Percentiles rank a stretch among this genome's conserved stretches.
phyloP scores from a whole-genome alignment of 495 filamentous ascomycete species.

The Recurvomyces mirabilis region DNA sequence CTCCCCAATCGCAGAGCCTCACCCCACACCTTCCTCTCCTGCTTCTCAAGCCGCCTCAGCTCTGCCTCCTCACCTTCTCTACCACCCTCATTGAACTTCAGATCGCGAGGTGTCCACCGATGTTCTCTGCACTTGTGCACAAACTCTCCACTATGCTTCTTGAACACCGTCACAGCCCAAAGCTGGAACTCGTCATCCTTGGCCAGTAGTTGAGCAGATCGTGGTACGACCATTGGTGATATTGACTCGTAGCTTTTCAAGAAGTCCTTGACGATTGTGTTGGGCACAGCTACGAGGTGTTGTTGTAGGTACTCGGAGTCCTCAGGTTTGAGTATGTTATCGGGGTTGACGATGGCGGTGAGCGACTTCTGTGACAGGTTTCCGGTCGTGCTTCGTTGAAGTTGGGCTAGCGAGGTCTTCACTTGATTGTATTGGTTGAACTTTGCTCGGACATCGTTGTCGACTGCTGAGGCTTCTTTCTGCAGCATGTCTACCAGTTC shows the following conservation, averaged over 20 bases:
- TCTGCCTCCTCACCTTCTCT: constrained; percentile 78
- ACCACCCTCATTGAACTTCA: constrained; percentile 81
- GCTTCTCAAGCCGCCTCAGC: constrained; percentile 61
- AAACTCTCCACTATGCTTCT: constrained; percentile 78
- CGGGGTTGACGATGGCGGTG: constrained; percentile 69
- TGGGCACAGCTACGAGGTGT: constrained; percentile 80
- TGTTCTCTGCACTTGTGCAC: constrained; percentile 78
- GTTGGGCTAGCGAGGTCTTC: constrained; percentile 65
- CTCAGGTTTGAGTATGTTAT: constrained; percentile 60
- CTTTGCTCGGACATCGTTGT: constrained; percentile 89
- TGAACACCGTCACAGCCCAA: constrained; percentile 83
- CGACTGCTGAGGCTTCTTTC: constrained; percentile 47
- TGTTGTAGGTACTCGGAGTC: constrained; percentile 89
- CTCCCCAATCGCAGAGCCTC: constrained; percentile 78
- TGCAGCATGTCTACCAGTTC: constrained; percentile 78
- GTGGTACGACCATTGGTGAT: constrained; percentile 74
- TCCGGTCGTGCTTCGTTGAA: constrained; percentile 83
- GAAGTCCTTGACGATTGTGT: constrained; percentile 69
- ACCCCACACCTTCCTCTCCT: constrained; percentile 79
- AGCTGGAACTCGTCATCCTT: constrained; percentile 80
- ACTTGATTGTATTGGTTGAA: constrained; percentile 84
- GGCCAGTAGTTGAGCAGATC: constrained; percentile 64
- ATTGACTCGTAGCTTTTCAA: constrained; percentile 80
- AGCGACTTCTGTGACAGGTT: constrained; percentile 92
- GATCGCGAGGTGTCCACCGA: constrained; percentile 89